Evolutionary conservation across 805 yeast species (phyloP).

Genomic region (Wickerhamomyces bovis): DNA sequence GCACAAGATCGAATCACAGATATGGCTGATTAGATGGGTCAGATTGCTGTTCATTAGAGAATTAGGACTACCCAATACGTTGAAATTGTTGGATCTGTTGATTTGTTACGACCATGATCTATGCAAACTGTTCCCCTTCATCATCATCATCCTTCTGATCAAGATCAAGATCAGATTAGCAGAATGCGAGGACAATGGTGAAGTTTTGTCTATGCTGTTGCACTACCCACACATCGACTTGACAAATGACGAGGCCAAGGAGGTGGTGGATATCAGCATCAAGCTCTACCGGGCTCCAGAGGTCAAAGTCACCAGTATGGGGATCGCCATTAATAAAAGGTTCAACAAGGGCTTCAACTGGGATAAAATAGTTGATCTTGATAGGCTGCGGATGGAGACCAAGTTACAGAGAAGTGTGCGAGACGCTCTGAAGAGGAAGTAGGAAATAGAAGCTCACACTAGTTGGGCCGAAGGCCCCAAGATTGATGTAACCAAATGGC

Average conservation of each 20-base stretch:
- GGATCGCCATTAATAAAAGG: slow-evolving; percentile 34
- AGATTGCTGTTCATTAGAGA: slow-evolving; percentile 41
- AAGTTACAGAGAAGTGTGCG: slow-evolving; percentile 38
- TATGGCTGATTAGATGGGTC: slow-evolving; percentile 47
- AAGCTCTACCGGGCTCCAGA: slow-evolving; percentile 29
- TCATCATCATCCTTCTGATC: slow-evolving; percentile 35
- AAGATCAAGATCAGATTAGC: slow-evolving; percentile 39
- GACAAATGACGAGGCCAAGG: slow-evolving; percentile 24
- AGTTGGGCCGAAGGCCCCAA: not conserved
- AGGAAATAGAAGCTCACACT: not conserved
- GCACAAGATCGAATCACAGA: slow-evolving; percentile 40
- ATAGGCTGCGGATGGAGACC: slow-evolving; percentile 40
- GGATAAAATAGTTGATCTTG: slow-evolving; percentile 37
- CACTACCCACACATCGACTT: slow-evolving; percentile 35
- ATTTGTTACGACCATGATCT: slow-evolving; percentile 26
- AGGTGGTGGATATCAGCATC: slow-evolving; percentile 29
- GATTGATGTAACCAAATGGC: not conserved
- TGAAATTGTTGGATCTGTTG: slow-evolving; percentile 38
- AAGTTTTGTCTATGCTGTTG: slow-evolving; percentile 36
- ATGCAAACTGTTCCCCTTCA: slow-evolving; percentile 32
- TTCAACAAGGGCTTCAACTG: slow-evolving; percentile 34
- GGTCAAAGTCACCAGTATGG: slow-evolving; percentile 30
- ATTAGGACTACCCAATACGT: slow-evolving; percentile 32
- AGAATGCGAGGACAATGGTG: slow-evolving; percentile 41
- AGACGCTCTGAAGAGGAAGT: slow-evolving; percentile 12